These are phyloP conservation scores for Crinitomyces ghanaensis DNA, from an alignment of 805 yeast genomes.

Conservation along the genomic window DNA sequence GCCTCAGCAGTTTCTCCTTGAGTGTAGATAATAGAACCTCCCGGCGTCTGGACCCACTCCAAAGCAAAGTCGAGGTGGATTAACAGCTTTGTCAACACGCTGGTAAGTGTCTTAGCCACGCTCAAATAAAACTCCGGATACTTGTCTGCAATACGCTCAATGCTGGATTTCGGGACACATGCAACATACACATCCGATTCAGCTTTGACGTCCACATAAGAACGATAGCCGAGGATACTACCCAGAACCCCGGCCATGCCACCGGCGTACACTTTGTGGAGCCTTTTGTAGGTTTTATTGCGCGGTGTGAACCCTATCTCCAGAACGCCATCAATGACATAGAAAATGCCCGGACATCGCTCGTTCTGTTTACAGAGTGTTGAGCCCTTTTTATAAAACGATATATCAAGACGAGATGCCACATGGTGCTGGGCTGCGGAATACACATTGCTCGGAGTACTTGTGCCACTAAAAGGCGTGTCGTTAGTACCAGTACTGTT, in stretches of 20 bases:
- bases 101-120: conserved; percentile 61
- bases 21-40: conserved; percentile 67
- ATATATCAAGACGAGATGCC: conserved; percentile 38
- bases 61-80: conserved; percentile 77
- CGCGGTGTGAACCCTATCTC: conserved; percentile 45
- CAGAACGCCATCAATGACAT: conserved; percentile 66
- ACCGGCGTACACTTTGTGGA: conserved; percentile 59
- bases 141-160: conserved; percentile 60
- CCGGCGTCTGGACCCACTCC: conserved; percentile 89
- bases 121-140: conserved; percentile 67
- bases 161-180: conserved; percentile 47
- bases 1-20: conserved; percentile 88
- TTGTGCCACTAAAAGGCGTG: neutral
- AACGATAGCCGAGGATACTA: conserved; percentile 64
- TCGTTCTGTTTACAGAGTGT: conserved; percentile 53
- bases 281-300: conserved; percentile 12
- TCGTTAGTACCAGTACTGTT: neutral
- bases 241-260: conserved; percentile 85
- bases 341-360: conserved; percentile 63
- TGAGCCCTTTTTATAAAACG: conserved; percentile 41
- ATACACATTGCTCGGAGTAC: conserved; percentile 3
- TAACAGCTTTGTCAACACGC: conserved; percentile 54
- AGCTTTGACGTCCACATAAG: conserved; percentile 62
- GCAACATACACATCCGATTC: conserved; percentile 57
- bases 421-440: too few relatives aligned